These are phyloP conservation scores for Daldinia sp. DNA, from an alignment of 2,329 filamentous ascomycete genomes.

Conservation along the genomic window DNA sequence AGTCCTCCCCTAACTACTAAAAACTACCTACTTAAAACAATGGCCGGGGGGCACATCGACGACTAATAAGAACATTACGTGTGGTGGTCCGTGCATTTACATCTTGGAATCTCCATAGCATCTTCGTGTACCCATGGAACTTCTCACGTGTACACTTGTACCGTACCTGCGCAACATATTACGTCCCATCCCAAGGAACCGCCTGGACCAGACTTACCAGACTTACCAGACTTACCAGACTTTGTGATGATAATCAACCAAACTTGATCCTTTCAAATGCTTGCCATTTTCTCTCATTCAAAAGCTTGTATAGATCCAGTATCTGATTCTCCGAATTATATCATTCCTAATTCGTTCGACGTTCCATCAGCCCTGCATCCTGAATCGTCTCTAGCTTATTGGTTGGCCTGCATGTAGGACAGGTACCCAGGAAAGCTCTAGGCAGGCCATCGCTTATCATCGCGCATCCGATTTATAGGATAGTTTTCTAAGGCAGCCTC, in stretches of 20 bases:
- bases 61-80: neutral
- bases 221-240: no score
- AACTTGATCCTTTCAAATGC: constrained; percentile 11
- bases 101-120: constrained; percentile 33
- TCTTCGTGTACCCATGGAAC: constrained; percentile 36
- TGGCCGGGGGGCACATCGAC: constrained; percentile 1
- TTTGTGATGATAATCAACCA: constrained; percentile 14
- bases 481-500: constrained; percentile 15
- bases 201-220: constrained; percentile 17
- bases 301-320: constrained; percentile 22
- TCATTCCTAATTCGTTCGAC: constrained; percentile 24
- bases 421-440: constrained; percentile 16
- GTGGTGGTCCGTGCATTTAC: constrained; percentile 29
- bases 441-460: constrained; percentile 24
- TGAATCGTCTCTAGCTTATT: constrained; percentile 13
- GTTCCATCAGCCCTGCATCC: constrained; percentile 8
- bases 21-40: neutral
- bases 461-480: constrained; percentile 16
- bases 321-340: constrained; percentile 18
- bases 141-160: constrained; percentile 33
- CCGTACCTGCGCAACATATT: constrained; percentile 41
- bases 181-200: constrained; percentile 21
- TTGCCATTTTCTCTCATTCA: constrained; percentile 29
- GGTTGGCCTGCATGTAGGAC: constrained; percentile 14
- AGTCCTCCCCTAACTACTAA: neutral